Evolutionary conservation across 1,139 yeast genomes (phyloP).

Genomic region (Hanseniaspora gamundiae): DNA sequence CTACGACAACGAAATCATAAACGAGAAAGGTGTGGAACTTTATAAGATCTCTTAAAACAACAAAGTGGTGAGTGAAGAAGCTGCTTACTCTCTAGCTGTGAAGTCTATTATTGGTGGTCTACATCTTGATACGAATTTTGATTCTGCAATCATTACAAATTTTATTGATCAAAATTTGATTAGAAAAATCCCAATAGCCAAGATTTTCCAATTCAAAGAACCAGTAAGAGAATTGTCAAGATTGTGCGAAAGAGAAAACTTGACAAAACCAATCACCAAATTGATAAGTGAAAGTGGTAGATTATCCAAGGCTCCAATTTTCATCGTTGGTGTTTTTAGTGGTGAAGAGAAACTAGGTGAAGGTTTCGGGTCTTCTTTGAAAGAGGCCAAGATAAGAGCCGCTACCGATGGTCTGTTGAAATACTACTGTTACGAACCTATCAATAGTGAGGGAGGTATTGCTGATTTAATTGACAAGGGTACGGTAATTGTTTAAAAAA

Average conservation of each 20-base stretch:
- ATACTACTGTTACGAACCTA: conserved; percentile 84
- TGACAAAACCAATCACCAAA: conserved; percentile 67
- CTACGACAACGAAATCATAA: conserved; percentile 16
- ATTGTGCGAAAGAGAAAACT: conserved; percentile 66
- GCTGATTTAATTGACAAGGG: conserved; percentile 31
- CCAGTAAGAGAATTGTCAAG: conserved; percentile 79
- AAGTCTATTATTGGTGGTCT: conserved; percentile 64
- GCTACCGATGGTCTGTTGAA: conserved; percentile 83
- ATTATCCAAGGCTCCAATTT: conserved; percentile 70
- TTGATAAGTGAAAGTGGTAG: conserved; percentile 92
- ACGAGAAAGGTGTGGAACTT: conserved; percentile 34
- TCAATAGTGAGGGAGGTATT: conserved; percentile 31
- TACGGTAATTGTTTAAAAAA: conserved; percentile 29
- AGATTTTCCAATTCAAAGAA: conserved; percentile 67
- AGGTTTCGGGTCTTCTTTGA: conserved; percentile 86
- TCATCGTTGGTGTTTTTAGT: conserved; percentile 81
- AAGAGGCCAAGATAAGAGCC: conserved; percentile 88
- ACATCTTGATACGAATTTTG: conserved; percentile 40
- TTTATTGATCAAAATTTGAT: conserved; percentile 73
- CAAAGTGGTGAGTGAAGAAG: conserved; percentile 15
- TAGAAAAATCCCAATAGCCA: conserved; percentile 59
- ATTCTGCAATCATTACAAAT: conserved; percentile 45
- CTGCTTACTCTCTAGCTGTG: conserved; percentile 42
- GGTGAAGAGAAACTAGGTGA: conserved; percentile 83
- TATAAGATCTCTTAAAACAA: conserved; percentile 15